These are phyloP conservation scores for Decorospora gaudefroyi DNA, from an alignment of 2,329 filamentous ascomycete genomes.

Conservation along the genomic window DNA sequence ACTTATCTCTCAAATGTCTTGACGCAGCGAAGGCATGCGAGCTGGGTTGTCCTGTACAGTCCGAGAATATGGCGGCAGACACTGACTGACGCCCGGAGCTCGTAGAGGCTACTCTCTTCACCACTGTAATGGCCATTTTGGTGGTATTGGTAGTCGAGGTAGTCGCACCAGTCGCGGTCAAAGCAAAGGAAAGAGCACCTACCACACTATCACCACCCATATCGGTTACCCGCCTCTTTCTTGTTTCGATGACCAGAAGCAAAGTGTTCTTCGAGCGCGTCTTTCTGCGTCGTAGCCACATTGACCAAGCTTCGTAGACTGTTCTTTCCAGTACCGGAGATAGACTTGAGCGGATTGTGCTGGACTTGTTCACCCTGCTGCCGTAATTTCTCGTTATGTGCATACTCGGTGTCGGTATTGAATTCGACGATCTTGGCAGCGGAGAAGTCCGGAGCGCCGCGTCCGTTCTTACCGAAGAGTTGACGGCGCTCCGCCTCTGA, in stretches of 20 bases:
- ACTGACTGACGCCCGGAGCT: no score
- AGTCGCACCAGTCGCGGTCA: not conserved
- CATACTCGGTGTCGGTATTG: slow-evolving; percentile 87
- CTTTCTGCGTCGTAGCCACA: slow-evolving; percentile 78
- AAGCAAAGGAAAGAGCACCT: not conserved
- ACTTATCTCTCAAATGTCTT: no score
- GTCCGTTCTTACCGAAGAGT: slow-evolving; percentile 74
- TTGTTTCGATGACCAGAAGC: slow-evolving; percentile 77
- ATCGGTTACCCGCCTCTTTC: slow-evolving; percentile 78
- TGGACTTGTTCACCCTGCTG: slow-evolving; percentile 69
- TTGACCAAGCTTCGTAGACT: slow-evolving; percentile 85
- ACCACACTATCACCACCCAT: slow-evolving; percentile 70
- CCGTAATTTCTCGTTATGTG: slow-evolving; percentile 77
- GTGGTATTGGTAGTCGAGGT: no score
- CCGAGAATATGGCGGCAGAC: no score
- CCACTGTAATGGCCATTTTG: no score
- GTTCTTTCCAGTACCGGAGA: slow-evolving; percentile 82
- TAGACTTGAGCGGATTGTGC: slow-evolving; percentile 80
- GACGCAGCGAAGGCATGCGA: no score
- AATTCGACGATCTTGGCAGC: slow-evolving; percentile 77
- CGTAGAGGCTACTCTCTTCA: no score
- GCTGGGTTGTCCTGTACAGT: no score
- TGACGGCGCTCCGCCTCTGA: slow-evolving; percentile 77
- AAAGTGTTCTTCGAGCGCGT: slow-evolving; percentile 91
- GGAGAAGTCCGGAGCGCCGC: slow-evolving; percentile 52